Percentiles rank a stretch among this genome's conserved stretches.
phyloP scores from a whole-genome alignment of 2,329 filamentous ascomycete species.

The Calonectria crousiana region DNA sequence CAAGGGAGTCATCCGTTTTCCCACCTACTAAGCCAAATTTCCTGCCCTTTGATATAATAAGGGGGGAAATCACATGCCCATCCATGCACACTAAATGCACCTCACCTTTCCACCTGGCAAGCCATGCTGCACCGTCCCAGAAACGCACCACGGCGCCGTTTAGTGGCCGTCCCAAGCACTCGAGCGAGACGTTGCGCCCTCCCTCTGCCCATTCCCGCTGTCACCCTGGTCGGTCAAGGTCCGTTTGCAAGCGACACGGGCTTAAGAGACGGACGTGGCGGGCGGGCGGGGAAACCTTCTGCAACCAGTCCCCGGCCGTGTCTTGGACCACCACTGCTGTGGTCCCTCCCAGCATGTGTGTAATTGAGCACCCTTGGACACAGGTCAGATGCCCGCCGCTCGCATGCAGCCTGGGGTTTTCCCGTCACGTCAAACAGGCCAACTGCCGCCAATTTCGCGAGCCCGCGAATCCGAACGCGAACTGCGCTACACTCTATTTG shows the following conservation, averaged over 20 bases:
- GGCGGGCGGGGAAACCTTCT: slow-evolving; percentile 19
- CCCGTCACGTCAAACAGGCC: not conserved
- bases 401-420: slow-evolving; percentile 2
- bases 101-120: not conserved
- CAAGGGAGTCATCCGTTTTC: slow-evolving; percentile 6
- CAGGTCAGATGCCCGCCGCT: not conserved
- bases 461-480: not conserved
- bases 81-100: not conserved
- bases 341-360: not conserved
- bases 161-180: not conserved
- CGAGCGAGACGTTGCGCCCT: not conserved
- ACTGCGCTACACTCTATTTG: not conserved
- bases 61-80: not conserved
- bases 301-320: not conserved
- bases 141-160: not conserved
- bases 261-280: slow-evolving; percentile 6
- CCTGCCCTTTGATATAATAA: not conserved
- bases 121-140: not conserved
- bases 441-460: not conserved
- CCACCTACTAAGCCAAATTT: not conserved
- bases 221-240: slow-evolving; percentile 1
- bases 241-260: slow-evolving; percentile 4
- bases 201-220: not conserved
- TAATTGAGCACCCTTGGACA: not conserved
- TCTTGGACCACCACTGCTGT: not conserved